Conservation (phyloP, 2,329 filamentous ascomycete species). For the Seiridium cupressi region DNA sequence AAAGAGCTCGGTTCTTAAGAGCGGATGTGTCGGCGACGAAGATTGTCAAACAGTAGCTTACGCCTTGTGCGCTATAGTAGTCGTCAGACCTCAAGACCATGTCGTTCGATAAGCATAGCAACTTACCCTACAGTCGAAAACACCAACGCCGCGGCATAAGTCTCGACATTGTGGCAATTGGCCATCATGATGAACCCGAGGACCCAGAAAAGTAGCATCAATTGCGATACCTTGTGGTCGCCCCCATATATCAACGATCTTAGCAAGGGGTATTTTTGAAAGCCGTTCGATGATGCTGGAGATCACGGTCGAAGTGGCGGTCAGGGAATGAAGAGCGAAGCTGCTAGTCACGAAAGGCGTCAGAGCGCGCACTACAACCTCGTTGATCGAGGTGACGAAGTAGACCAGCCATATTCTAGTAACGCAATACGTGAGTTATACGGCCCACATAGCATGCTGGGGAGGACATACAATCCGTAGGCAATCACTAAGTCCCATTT, state of each 20-base stretch:
- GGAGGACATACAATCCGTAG: no score
- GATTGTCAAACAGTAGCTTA: constrained; percentile 49
- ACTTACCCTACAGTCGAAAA: constrained; percentile 39
- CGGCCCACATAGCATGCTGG: background rate
- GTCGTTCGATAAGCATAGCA: no score
- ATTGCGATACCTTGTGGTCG: constrained; percentile 58
- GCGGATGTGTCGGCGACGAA: constrained; percentile 68
- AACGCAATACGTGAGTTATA: background rate
- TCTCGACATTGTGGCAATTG: constrained; percentile 55
- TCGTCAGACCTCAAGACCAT: no score
- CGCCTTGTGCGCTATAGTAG: constrained; percentile 45
- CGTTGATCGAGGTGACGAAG: no score
- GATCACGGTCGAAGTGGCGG: constrained; percentile 47
- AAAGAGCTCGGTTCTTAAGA: constrained; percentile 61
- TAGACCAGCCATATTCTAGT: background rate
- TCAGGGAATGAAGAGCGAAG: constrained; percentile 21
- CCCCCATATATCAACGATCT: constrained; percentile 62
- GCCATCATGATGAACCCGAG: constrained; percentile 65
- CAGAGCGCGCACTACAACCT: no score
- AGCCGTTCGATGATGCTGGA: constrained; percentile 51
- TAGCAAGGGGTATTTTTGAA: constrained; percentile 59
- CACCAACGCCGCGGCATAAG: constrained; percentile 63
- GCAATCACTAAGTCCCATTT: no score
- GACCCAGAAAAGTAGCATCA: constrained; percentile 39
- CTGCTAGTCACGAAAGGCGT: no score